These are phyloP conservation scores for Coffea eugenioides DNA, from an alignment of 257 asterid genomes.

Conservation along the genomic window DNA sequence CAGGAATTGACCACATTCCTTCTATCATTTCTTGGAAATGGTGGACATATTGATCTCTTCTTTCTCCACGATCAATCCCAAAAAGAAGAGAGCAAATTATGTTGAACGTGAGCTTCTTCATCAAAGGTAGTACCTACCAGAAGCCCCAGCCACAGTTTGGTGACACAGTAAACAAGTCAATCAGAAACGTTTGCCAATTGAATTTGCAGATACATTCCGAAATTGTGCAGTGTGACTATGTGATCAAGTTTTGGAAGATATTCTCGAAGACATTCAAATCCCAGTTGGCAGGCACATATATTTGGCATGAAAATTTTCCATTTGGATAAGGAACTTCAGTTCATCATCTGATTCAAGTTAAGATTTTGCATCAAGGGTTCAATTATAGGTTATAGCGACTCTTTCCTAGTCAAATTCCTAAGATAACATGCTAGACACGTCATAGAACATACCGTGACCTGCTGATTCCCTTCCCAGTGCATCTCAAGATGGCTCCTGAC, in stretches of 20 bases:
- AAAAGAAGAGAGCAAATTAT: conserved; percentile 68
- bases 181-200: background rate
- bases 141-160: background rate
- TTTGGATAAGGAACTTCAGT: too few relatives aligned
- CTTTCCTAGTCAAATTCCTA: too few relatives aligned
- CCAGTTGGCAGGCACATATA: too few relatives aligned
- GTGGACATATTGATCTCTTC: conserved; percentile 42
- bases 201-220: too few relatives aligned
- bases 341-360: too few relatives aligned
- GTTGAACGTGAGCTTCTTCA: conserved; percentile 75
- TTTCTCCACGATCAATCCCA: conserved; percentile 47
- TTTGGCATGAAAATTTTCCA: too few relatives aligned
- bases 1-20: conserved; percentile 71
- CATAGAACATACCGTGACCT: conserved; percentile 39
- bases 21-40: conserved; percentile 47
- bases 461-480: conserved; percentile 60
- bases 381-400: too few relatives aligned
- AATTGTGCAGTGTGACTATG: too few relatives aligned
- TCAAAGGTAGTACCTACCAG: conserved; percentile 57
- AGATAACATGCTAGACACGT: background rate
- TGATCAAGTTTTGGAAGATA: too few relatives aligned
- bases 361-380: too few relatives aligned
- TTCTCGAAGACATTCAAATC: too few relatives aligned
- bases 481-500: conserved; percentile 42
- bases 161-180: background rate